phyloP scores from a whole-genome alignment of 257 asterid genomes.

The Solanum piurae region DNA sequence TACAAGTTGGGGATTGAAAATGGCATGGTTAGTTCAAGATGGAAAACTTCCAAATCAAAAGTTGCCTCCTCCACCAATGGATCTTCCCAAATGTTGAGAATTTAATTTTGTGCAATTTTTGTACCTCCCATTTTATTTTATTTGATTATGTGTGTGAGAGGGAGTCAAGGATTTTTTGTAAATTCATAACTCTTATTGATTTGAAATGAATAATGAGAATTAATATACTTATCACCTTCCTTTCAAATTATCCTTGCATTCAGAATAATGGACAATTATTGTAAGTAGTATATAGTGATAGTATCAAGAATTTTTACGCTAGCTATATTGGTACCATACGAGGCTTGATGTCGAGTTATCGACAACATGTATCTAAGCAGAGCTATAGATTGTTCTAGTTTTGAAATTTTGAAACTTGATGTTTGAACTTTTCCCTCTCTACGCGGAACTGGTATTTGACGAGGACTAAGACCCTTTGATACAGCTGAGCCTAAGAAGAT shows the following conservation, averaged over 20 bases:
- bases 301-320: too few relatives aligned
- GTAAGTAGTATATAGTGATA: too few relatives aligned
- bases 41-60: conserved; percentile 48
- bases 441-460: not conserved
- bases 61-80: conserved; percentile 52
- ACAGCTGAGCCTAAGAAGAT: not conserved
- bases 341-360: too few relatives aligned
- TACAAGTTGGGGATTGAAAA: conserved; percentile 16
- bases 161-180: not conserved
- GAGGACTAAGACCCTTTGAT: not conserved
- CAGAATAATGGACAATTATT: not conserved
- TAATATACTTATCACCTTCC: not conserved
- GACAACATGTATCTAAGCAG: too few relatives aligned
- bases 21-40: conserved; percentile 62
- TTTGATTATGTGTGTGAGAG: not conserved
- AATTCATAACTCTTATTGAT: not conserved
- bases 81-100: conserved; percentile 44
- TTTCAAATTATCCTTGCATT: not conserved
- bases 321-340: too few relatives aligned
- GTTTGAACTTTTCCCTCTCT: too few relatives aligned
- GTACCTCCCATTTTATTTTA: not conserved
- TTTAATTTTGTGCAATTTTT: not conserved
- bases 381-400: too few relatives aligned
- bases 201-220: not conserved
- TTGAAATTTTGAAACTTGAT: too few relatives aligned